Evolutionary conservation across 108 stramenopile species (phyloP), one percentile per base, ranked within the genome.

Genomic region (Skeletonema costatum): DNA sequence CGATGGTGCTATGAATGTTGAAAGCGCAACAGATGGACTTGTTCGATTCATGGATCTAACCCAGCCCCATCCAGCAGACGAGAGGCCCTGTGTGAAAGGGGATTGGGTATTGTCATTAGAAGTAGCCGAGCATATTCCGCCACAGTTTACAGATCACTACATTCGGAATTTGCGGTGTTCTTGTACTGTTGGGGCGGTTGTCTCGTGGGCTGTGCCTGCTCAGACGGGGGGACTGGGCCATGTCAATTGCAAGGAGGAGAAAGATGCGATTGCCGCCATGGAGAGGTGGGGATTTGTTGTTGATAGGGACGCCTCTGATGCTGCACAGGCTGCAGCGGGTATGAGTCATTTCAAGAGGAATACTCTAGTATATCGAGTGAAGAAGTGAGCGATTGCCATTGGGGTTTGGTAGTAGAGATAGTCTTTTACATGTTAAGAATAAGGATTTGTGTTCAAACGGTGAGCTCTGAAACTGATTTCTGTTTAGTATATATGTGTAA

Each of bases 21-120:
- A 67, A 46, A 60, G 58, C 44, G 50, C 58, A n/a, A 67, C 66
- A 46, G 66, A 67, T 67, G 66, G 66, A n/a, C 44, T 61, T 46
- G 58, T 67, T 59, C 50, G 58, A 17, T 60, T 59, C 19, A 53
- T 59, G 66, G 66, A 67, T 60, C 44, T 67, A 60, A 67, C 66
- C 53, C 44, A 62, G 16, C 61, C 61, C 4, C 61, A 62, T n/a
- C 46, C 61, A 14, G 61, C 61, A 42, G 61, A 62, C 16, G 44
- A 46, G 44, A 46, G 44, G 16, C 44, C 44, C 16, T 46, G 44
- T n/a, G 66, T 67, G 14, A 67, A 67, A 46, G 66, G 50, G 53
- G 66, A 67, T 60, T 67, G 66, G 66, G 66, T 67, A 3, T 29
- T 67, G 17, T 67, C 56, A 29, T 59, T 67, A 16, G 66, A 67